phyloP scores from a whole-genome alignment of 495 filamentous ascomycete genomes.

The Apodospora peruviana region DNA sequence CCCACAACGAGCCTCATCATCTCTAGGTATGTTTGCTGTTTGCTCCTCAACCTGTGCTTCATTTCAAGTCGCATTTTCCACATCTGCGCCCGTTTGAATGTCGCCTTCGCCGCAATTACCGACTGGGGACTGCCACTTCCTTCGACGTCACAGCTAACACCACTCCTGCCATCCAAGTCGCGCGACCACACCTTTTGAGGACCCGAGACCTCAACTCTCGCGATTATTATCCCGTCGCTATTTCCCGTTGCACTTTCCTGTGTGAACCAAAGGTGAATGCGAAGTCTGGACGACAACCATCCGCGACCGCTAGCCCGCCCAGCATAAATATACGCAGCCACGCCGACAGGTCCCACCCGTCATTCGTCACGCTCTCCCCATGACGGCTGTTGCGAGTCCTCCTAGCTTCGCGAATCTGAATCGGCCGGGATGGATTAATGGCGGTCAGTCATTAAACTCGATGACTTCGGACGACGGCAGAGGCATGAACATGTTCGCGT shows the following conservation, averaged over 20 bases:
- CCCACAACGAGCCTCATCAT: slow-evolving; percentile 1
- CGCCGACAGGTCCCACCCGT: slow-evolving; percentile 13
- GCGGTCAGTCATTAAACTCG: slow-evolving; percentile 67
- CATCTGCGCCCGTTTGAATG: neutral
- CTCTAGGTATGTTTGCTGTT: slow-evolving; percentile 6
- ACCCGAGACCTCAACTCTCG: neutral
- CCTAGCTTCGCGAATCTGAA: slow-evolving; percentile 73
- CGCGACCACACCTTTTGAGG: neutral
- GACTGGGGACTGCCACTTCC: neutral
- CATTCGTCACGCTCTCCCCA: slow-evolving; percentile 36
- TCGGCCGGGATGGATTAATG: slow-evolving; percentile 66
- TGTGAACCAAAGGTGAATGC: no score
- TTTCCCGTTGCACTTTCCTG: neutral
- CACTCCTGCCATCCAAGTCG: neutral
- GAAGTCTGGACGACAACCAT: no score
- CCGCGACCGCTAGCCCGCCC: slow-evolving; percentile 13
- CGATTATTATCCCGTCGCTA: neutral
- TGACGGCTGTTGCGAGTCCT: slow-evolving; percentile 96
- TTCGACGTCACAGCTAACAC: slow-evolving; percentile 1
- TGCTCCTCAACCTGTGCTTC: neutral
- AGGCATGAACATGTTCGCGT: slow-evolving; percentile 69
- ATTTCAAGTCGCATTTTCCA: neutral
- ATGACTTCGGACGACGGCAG: slow-evolving; percentile 84
- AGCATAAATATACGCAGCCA: slow-evolving; percentile 35
- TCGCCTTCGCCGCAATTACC: neutral